Conservation (phyloP, 2,329 filamentous ascomycete genomes). For the Aspergillus novoparasiticus region DNA sequence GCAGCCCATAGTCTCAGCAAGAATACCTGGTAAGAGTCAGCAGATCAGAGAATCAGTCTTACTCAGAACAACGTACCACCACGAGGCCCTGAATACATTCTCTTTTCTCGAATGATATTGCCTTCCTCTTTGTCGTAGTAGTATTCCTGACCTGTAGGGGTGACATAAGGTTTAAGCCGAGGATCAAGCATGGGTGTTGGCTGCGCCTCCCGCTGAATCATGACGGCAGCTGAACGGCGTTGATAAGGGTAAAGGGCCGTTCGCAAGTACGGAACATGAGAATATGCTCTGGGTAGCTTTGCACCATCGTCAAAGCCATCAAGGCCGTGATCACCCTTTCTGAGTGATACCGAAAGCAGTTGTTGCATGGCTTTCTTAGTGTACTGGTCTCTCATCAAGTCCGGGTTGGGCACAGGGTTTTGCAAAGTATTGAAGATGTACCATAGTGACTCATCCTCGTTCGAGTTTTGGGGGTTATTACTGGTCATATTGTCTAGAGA, state of each 20-base stretch:
- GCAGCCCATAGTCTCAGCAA: conserved; percentile 54
- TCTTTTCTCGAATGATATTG: conserved; percentile 64
- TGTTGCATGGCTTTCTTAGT: conserved; percentile 40
- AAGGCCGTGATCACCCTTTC: conserved; percentile 9
- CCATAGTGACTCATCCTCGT: conserved; percentile 49
- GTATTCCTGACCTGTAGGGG: conserved; percentile 65
- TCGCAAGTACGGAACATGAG: conserved; percentile 40
- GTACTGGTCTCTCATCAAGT: conserved; percentile 34
- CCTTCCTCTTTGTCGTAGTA: conserved; percentile 71
- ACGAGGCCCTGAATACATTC: conserved; percentile 70
- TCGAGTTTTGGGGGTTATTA: conserved; percentile 18
- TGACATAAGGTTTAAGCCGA: conserved; percentile 62
- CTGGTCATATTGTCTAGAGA: conserved; percentile 5
- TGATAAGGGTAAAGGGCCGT: conserved; percentile 78
- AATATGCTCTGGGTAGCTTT: conserved; percentile 16
- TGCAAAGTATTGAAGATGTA: conserved; percentile 54
- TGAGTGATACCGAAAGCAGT: conserved; percentile 28
- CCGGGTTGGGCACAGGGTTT: conserved; percentile 40
- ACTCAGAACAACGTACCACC: conserved; percentile 59
- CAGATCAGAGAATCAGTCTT: neutral
- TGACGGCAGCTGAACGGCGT: conserved; percentile 73
- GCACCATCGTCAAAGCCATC: neutral
- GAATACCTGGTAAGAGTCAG: conserved; percentile 35
- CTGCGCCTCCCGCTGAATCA: conserved; percentile 78
- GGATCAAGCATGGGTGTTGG: conserved; percentile 71